Conservation (phyloP, 2,329 filamentous ascomycete species). For the Penicillium sp. region DNA sequence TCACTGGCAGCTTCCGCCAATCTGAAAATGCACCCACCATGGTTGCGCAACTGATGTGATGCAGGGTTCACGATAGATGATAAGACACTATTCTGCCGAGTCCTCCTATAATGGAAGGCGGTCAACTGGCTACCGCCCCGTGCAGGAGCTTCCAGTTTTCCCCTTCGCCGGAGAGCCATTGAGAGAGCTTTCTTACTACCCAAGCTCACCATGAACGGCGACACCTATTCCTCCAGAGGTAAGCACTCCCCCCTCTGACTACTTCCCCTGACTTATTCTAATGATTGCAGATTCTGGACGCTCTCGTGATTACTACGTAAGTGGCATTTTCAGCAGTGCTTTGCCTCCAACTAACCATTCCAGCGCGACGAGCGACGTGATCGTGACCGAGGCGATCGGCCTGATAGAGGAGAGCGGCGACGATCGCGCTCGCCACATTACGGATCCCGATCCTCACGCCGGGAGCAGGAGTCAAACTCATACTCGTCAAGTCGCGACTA, state of each 20-base stretch:
- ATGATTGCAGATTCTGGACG: conserved; percentile 46
- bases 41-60: not conserved
- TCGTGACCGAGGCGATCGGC: conserved; percentile 35
- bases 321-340: conserved; percentile 20
- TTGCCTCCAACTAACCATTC: conserved; percentile 19
- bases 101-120: conserved; percentile 19
- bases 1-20: conserved; percentile 83
- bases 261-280: conserved; percentile 13
- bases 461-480: conserved; percentile 70
- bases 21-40: conserved; percentile 52
- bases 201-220: conserved; percentile 67
- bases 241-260: too few species aligned
- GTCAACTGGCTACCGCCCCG: conserved; percentile 20
- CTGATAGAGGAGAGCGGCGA: conserved; percentile 57
- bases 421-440: conserved; percentile 83
- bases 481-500: conserved; percentile 93
- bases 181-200: conserved; percentile 16
- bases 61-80: not conserved
- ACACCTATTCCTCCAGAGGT: conserved; percentile 76
- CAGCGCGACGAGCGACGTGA: conserved; percentile 47
- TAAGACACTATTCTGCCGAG: conserved; percentile 22
- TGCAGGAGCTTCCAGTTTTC: conserved; percentile 31
- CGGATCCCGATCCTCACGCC: conserved; percentile 59
- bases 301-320: conserved; percentile 51
- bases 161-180: conserved; percentile 16